Percentiles rank a stretch among this genome's conserved stretches.
These are phyloP conservation scores for Pholiota conissans DNA, from an alignment of 768 basidiomycete species.

Conservation along the genomic window DNA sequence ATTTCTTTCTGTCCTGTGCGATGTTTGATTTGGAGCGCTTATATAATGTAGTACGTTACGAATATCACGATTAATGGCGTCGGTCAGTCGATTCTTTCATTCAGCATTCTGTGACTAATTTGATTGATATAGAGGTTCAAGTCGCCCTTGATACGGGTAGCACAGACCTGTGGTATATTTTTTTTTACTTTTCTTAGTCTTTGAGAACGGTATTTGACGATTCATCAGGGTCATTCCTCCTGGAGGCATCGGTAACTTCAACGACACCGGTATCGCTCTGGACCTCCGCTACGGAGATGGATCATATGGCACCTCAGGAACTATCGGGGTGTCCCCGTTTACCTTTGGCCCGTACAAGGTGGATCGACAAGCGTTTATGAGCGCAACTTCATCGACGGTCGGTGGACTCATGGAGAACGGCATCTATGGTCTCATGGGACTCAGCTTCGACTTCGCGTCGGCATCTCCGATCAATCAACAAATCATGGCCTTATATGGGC, in stretches of 20 bases:
- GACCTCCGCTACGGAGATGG: slow-evolving; percentile 35
- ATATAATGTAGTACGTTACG: slow-evolving; percentile 24
- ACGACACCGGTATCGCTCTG: slow-evolving; percentile 30
- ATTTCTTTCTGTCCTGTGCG: background rate
- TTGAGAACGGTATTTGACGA: background rate
- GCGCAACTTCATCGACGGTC: slow-evolving; percentile 20
- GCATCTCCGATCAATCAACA: slow-evolving; percentile 30
- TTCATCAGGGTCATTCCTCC: slow-evolving; percentile 31
- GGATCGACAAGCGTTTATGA: slow-evolving; percentile 31
- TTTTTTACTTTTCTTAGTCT: background rate
- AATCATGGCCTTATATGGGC: slow-evolving; percentile 23
- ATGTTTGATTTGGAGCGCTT: background rate
- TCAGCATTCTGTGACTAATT: background rate
- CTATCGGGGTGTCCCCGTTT: slow-evolving; percentile 31
- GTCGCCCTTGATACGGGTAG: slow-evolving; percentile 40
- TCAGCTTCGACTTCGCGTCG: slow-evolving; percentile 29
- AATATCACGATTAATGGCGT: slow-evolving; percentile 30
- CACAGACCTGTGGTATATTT: slow-evolving; percentile 39
- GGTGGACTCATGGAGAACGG: slow-evolving; percentile 18
- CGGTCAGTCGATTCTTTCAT: slow-evolving; percentile 2
- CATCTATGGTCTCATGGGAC: slow-evolving; percentile 34
- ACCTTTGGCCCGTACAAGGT: slow-evolving; percentile 31
- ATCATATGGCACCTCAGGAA: slow-evolving; percentile 31
- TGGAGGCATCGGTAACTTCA: slow-evolving; percentile 31
- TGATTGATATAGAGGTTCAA: slow-evolving; percentile 20